Percentiles rank a stretch among this genome's conserved stretches.
phyloP scores from a whole-genome alignment of 2,329 filamentous ascomycete species.

The Paracoccidioides lutzii region DNA sequence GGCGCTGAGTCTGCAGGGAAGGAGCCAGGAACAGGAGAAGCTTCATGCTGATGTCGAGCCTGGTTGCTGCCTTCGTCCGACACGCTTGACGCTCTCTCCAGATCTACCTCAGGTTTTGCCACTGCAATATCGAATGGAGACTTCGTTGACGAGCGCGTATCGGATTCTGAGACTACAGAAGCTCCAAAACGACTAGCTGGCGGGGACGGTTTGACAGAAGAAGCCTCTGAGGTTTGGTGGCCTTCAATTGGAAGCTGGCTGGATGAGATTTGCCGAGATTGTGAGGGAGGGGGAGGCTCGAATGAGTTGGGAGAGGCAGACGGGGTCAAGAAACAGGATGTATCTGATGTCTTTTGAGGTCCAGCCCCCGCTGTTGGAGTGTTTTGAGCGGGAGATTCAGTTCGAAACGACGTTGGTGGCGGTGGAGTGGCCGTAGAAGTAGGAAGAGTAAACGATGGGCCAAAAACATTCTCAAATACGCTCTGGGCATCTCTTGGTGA shows the following conservation, averaged over 20 bases:
- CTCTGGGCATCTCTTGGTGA: slow-evolving; percentile 41
- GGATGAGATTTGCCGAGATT: slow-evolving; percentile 65
- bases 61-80: background rate
- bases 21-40: slow-evolving; percentile 34
- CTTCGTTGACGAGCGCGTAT: background rate
- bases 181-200: slow-evolving; percentile 52
- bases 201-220: slow-evolving; percentile 65
- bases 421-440: slow-evolving; percentile 33
- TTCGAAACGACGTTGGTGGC: slow-evolving; percentile 49
- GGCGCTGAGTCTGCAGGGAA: slow-evolving; percentile 23
- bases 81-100: background rate
- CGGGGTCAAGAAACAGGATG: slow-evolving; percentile 44
- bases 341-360: slow-evolving; percentile 31
- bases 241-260: slow-evolving; percentile 59
- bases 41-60: slow-evolving; percentile 1
- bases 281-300: slow-evolving; percentile 47
- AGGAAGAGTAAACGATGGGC: slow-evolving; percentile 48
- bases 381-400: slow-evolving; percentile 25
- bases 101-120: background rate
- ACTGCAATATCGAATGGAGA: slow-evolving; percentile 22
- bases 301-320: slow-evolving; percentile 47
- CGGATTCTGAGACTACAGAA: slow-evolving; percentile 33
- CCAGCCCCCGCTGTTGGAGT: slow-evolving; percentile 25
- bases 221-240: slow-evolving; percentile 47
- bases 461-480: slow-evolving; percentile 79